Evolutionary conservation across 164 flowering plant genomes (phyloP).

Genomic region (Liriodendron chinense): DNA sequence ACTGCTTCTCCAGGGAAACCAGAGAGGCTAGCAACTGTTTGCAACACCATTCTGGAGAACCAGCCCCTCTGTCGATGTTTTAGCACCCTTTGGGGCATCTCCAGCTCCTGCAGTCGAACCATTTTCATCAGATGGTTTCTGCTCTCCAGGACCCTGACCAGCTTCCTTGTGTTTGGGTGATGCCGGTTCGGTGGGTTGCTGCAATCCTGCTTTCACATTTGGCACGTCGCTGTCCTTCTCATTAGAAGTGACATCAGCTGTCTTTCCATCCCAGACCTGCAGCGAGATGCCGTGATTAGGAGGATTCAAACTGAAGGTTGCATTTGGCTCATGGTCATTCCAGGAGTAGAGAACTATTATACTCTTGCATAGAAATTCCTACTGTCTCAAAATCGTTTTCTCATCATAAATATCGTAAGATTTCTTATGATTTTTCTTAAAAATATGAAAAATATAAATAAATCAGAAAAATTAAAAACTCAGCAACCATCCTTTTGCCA

Average conservation of each 20-base stretch:
- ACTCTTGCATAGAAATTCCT: no score
- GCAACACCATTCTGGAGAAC: constrained; percentile 28
- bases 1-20: constrained; percentile 13
- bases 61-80: constrained; percentile 34
- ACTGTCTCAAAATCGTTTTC: no score
- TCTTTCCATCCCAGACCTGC: constrained; percentile 68
- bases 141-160: constrained; percentile 28
- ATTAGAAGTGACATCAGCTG: constrained; percentile 16
- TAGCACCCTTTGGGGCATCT: constrained; percentile 35
- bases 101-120: constrained; percentile 30
- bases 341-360: no score
- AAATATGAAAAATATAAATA: no score
- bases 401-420: no score
- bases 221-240: constrained; percentile 40
- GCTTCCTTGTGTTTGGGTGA: constrained; percentile 27
- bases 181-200: constrained; percentile 35
- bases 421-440: no score
- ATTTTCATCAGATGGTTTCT: constrained; percentile 29
- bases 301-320: background rate
- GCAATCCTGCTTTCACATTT: constrained; percentile 24
- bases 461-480: no score
- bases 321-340: no score
- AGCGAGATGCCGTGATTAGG: background rate
- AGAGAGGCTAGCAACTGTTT: constrained; percentile 35
- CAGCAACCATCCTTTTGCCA: no score